Percentiles rank a stretch among this genome's conserved stretches.
phyloP scores from a whole-genome alignment of 768 basidiomycete species.

The Hypsizygus marmoreus region DNA sequence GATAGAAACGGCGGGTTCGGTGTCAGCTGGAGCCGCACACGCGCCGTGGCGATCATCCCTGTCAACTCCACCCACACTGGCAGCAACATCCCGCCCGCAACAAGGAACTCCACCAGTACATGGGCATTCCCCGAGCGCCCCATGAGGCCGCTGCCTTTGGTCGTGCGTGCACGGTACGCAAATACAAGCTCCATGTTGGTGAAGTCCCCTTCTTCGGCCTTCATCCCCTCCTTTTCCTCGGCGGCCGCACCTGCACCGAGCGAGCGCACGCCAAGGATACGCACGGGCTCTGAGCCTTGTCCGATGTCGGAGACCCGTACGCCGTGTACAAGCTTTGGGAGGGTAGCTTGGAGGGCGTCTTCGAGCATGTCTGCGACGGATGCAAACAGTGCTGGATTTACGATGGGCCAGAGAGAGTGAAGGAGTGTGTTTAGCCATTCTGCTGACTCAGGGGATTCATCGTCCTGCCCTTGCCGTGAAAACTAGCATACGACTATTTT shows the following conservation, averaged over 20 bases:
- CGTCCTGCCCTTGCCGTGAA: background rate
- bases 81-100: conserved; percentile 45
- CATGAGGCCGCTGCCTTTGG: conserved; percentile 35
- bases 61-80: conserved; percentile 76
- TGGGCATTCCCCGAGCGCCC: conserved; percentile 60
- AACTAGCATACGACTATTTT: background rate
- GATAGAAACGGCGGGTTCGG: conserved; percentile 65
- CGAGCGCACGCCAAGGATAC: conserved; percentile 67
- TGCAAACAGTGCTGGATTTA: conserved; percentile 68
- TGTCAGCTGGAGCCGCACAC: conserved; percentile 73
- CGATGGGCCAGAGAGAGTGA: conserved; percentile 67
- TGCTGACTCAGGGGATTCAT: conserved; percentile 35
- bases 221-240: conserved; percentile 29
- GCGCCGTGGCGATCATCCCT: conserved; percentile 60
- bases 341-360: conserved; percentile 56
- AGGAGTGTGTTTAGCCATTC: conserved; percentile 69
- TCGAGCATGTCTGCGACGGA: conserved; percentile 63
- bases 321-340: conserved; percentile 51
- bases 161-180: conserved; percentile 60
- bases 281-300: conserved; percentile 66
- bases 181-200: conserved; percentile 74
- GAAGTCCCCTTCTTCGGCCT: conserved; percentile 46
- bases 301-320: conserved; percentile 76
- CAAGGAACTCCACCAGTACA: conserved; percentile 69
- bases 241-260: conserved; percentile 33